These are phyloP conservation scores for Marvania coccoides DNA, from an alignment of 139 green algal genomes.

Conservation along the genomic window DNA sequence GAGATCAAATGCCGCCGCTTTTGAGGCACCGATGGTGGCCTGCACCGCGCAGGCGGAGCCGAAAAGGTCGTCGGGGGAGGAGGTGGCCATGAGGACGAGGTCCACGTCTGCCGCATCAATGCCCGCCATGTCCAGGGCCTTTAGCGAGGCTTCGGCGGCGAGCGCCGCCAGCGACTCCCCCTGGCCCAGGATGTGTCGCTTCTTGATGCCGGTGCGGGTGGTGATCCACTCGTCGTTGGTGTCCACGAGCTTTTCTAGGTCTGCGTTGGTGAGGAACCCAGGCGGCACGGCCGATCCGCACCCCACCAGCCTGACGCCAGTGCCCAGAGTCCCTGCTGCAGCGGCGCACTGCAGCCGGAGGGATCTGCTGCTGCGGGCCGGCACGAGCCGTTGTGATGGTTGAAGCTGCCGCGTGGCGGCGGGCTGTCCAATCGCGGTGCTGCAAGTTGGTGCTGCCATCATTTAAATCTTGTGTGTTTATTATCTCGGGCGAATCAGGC, in stretches of 20 bases:
- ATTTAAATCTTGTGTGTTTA: too few relatives aligned
- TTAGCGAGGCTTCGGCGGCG: constrained; percentile 49
- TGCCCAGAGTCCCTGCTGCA: not conserved
- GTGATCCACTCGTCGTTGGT: constrained; percentile 98
- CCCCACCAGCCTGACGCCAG: constrained; percentile 47
- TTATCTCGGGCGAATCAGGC: too few relatives aligned
- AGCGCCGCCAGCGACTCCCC: constrained; percentile 63
- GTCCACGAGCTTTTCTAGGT: constrained; percentile 86
- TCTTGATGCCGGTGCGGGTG: constrained; percentile 79
- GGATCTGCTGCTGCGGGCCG: not conserved
- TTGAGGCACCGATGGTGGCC: constrained; percentile 70
- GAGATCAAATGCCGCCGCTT: constrained; percentile 88
- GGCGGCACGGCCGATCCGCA: constrained; percentile 73
- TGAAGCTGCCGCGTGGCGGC: too few relatives aligned
- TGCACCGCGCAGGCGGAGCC: constrained; percentile 80
- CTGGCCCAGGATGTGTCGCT: constrained; percentile 67
- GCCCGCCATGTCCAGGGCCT: constrained; percentile 81
- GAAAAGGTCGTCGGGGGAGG: constrained; percentile 91
- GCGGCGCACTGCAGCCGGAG: not conserved
- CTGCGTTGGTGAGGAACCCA: constrained; percentile 78
- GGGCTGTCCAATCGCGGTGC: too few relatives aligned
- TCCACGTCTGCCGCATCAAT: constrained; percentile 79
- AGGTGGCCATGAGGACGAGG: constrained; percentile 91
- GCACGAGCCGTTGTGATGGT: not conserved
- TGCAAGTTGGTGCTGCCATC: too few relatives aligned